Conservation (phyloP, 164 flowering plant genomes). For the Vitis rupestris region DNA sequence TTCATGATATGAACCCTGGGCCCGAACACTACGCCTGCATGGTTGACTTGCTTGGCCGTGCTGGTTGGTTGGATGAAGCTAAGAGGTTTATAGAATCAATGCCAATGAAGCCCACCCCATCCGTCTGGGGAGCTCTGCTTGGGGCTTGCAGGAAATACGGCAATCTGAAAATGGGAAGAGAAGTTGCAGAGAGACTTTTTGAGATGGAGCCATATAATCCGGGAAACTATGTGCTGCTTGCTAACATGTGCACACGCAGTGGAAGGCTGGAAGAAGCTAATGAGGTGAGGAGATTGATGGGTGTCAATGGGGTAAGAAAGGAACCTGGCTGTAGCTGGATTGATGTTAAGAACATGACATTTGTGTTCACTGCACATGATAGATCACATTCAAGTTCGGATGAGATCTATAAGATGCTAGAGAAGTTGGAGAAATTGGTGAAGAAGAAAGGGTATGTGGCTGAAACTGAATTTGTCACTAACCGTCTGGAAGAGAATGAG, state of each 20-base stretch:
- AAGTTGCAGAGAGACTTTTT: conserved; percentile 54
- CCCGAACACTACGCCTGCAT: conserved; percentile 72
- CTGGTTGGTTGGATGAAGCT: conserved; percentile 58
- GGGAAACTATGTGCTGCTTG: conserved; percentile 61
- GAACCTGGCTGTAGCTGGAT: conserved; percentile 71
- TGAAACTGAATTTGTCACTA: conserved; percentile 36
- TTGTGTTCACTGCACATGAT: conserved; percentile 51
- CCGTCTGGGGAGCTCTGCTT: conserved; percentile 69
- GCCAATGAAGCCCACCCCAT: conserved; percentile 50
- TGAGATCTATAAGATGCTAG: conserved; percentile 42
- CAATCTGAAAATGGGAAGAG: conserved; percentile 55
- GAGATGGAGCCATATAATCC: conserved; percentile 60
- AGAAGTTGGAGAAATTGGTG: conserved; percentile 28
- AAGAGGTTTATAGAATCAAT: conserved; percentile 50
- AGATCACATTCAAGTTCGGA: conserved; percentile 38
- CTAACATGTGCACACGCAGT: conserved; percentile 43
- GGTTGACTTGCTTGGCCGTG: conserved; percentile 69
- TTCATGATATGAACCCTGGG: conserved; percentile 41
- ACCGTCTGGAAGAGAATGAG: conserved; percentile 27
- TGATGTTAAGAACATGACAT: conserved; percentile 40
- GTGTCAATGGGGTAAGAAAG: conserved; percentile 40
- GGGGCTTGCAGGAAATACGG: conserved; percentile 58
- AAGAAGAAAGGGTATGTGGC: conserved; percentile 41
- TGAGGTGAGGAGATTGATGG: conserved; percentile 55
- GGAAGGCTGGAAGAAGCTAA: conserved; percentile 56